Evolutionary conservation across 768 basidiomycete genomes (phyloP), one percentile per base, ranked within the genome.

Genomic region (Melanogaster broomeanus): DNA sequence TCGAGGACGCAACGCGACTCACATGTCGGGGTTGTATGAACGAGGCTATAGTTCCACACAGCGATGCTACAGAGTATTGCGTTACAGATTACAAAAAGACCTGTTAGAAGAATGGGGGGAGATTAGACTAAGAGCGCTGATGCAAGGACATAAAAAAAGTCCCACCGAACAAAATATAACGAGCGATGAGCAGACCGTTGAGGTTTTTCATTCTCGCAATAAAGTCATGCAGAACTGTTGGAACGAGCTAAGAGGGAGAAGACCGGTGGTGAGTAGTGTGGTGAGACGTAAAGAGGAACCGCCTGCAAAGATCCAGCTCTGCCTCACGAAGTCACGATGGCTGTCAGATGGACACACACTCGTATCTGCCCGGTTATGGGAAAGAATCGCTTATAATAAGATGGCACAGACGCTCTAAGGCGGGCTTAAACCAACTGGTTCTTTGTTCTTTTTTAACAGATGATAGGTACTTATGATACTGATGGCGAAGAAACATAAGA

Each of bases 31-130:
- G 64, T 49, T 35, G 66, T 51, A 49, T 71, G 66, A 40, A 76
- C 68, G 56, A 87, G 69, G 57, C 80, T 79, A 39, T 79, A 63
- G 67, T 88, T 87, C 87, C 87, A 88, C 18, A 84, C 82, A 49
- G 86, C 82, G 27, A 82, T 75, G 58, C 81, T 83, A 53, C 82
- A 79, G 49, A 82, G 74, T 58, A 87, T 73, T 42, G 85, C 83
- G 72, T 80, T 86, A 67, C 79, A 88, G 55, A 81, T 64, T 57
- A 83, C 75, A 66, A 86, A 84, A 41, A 81, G 54, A 61, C 71
- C 87, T 90, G 54, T 27, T 37, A 46, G 38, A 42, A 19, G 31
- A 45, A 57, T 42, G 49, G 61, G 21, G 16, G 24, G 24, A 11
- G 21, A 3, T 22, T 9, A 39, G 38, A 59, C 18, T 31, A 31